Base-by-base conservation (phyloP, 805 yeast species). In the Candida wancherniae region DNA sequence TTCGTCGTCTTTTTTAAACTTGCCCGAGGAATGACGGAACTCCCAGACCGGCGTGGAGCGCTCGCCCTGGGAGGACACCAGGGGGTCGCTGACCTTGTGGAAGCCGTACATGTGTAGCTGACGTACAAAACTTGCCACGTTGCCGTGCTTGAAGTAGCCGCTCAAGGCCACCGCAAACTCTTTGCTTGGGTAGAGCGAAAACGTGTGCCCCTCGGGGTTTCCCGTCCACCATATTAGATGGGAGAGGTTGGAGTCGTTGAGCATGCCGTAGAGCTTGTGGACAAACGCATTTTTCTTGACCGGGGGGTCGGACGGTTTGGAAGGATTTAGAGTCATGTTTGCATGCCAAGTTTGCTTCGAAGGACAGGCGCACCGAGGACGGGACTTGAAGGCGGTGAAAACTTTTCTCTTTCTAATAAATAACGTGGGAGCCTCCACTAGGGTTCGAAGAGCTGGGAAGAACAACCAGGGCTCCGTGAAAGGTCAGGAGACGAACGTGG, bases 61-160 rank as follows among this genome's bases (percentile, higher is more conserved):
- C 31, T 42, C 48, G 15, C 22, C 24, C 15, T 29, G 36, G 9
- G 32, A 33, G 28, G 24, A 29, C 19, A 23, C 24, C 24, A 28
- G 47, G 7, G 65, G 67, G 37, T 73, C 77, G 39, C 62, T 73
- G 6, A 83, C 79, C 60, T 88, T 87, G 57, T 88, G 96, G 63
- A 88, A 87, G 1, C 96, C 96, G 55, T 87, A 87, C 97, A 88
- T 90, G 63, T 90, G 95, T 26, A 88, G 65, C 58, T 90, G 97
- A 27, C 97, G 75, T 20, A 90, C 95, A 63, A 90, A 90, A 38
- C 90, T 79, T 15, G 95, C 86, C 17, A 88, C 86, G 52, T 90
- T 90, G 3, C 94, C 94, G 61, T 88, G 97, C 55, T 90, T 90
- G 67, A 90, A 88, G 55, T 84, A 87, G 27, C 69, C 67, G n/a